Conservation (phyloP, 495 filamentous ascomycete species). For the Paragyromitra xinjiangensis region DNA sequence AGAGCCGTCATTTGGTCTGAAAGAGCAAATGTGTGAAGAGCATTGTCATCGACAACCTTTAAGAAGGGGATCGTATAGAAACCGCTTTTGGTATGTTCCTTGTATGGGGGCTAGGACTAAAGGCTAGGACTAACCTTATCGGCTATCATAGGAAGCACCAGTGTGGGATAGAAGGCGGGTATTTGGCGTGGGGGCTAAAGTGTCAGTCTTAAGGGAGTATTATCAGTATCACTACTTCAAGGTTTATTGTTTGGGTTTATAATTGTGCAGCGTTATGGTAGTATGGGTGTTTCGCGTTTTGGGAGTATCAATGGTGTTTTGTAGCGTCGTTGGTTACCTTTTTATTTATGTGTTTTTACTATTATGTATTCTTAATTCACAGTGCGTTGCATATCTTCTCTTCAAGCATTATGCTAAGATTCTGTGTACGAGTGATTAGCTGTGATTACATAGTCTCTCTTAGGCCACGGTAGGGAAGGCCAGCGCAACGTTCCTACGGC, state of each 20-base stretch:
- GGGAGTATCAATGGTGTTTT: not conserved
- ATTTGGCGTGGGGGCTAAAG: not conserved
- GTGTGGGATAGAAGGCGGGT: not conserved
- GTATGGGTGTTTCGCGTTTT: not conserved
- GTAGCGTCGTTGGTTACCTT: not conserved
- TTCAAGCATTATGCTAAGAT: not conserved
- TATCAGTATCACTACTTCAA: not conserved
- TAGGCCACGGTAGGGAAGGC: not conserved
- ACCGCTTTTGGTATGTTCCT: not conserved
- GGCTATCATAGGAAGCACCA: not conserved
- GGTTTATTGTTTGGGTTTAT: constrained; percentile 1
- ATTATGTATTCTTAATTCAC: not conserved
- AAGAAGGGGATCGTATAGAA: constrained; percentile 12
- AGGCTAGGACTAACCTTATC: not conserved
- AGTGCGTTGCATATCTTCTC: not conserved
- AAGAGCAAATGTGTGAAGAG: not conserved
- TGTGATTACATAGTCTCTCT: not conserved
- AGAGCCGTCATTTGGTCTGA: not conserved
- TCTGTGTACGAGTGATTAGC: not conserved
- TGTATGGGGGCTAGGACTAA: not conserved
- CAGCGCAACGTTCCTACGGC: not conserved
- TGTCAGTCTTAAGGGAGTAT: not conserved
- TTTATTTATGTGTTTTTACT: not conserved
- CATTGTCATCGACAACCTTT: not conserved
- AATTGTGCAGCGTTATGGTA: not conserved